Evolutionary conservation across 2,329 filamentous ascomycete species (phyloP), one percentile per base, ranked within the genome.

Genomic region (Metarhizium humberi): DNA sequence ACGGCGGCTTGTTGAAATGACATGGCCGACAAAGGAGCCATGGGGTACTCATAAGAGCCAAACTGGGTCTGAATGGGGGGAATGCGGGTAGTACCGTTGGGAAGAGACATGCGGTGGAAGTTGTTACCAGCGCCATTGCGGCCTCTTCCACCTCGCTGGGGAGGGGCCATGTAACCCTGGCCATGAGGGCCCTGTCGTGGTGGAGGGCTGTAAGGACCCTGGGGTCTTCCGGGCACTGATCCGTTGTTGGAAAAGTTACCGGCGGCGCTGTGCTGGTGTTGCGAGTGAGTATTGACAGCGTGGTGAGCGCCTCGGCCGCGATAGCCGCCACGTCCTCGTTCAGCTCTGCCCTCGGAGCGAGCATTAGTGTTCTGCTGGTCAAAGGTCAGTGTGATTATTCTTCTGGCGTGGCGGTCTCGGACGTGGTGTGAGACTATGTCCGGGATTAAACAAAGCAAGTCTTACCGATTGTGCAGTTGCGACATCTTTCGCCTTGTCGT

Each of bases 301-400:
- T 72, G 71, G 57, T 78, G 75, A 18, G 69, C 70, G 42, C 75
- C 77, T 50, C 77, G 76, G 49, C 71, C 71, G 42, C 77, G 73
- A 56, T 69, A 78, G 29, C 71, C 71, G 20, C 75, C 75, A 40
- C 76, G 75, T 20, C 71, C 71, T 53, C 70, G 65, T 60, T 76
- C 66, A 59, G 66, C 58, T 64, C 76, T 67, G 54, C 65, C 66
- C 57, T 77, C 74, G 13, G 66, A 63, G 48, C 69, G 68, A 20
- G 67, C 62, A 55, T 65, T 67, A 38, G 63, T 57, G 52, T 60
- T 55, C 36, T 48, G 30, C 45, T 55, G 53, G 45, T 45, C 42
- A 18, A 45, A 18, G 20, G 42, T 45, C 18, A 45, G 42, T 45
- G 25, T 16, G 18, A 10, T 5, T 6, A 10, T 7, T 8, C 43